Percentiles rank a stretch among this genome's conserved stretches.
phyloP scores from a whole-genome alignment of 2,329 filamentous ascomycete genomes.

The Coniella lustricola region DNA sequence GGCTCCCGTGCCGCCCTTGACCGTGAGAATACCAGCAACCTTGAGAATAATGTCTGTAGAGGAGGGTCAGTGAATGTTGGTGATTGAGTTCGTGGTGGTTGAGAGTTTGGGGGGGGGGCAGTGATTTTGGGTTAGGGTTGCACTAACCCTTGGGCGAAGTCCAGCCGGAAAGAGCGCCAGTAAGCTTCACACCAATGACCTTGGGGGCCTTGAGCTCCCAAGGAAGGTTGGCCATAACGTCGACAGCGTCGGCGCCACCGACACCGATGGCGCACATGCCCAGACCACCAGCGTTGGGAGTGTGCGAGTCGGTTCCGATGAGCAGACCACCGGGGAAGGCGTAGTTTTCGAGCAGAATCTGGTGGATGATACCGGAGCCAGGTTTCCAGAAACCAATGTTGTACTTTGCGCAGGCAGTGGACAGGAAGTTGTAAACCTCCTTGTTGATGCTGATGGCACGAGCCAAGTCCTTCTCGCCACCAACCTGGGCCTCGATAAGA shows the following conservation, averaged over 20 bases:
- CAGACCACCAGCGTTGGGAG: constrained; percentile 92
- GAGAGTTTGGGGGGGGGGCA: too few species aligned
- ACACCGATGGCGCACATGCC: constrained; percentile 94
- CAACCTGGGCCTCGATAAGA: constrained; percentile 95
- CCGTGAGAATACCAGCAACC: constrained; percentile 91
- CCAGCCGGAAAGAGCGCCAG: constrained; percentile 84
- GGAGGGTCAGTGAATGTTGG: background rate
- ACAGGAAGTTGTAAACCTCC: constrained; percentile 97
- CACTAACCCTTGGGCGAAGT: constrained; percentile 78
- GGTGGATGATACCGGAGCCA: constrained; percentile 98
- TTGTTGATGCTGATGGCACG: constrained; percentile 93
- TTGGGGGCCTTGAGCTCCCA: constrained; percentile 99
- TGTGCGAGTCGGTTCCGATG: constrained; percentile 97
- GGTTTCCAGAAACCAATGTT: constrained; percentile 99
- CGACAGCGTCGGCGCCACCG: constrained; percentile 95
- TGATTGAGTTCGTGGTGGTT: too few species aligned
- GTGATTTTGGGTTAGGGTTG: too few species aligned
- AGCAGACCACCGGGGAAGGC: constrained; percentile 97
- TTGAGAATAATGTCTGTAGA: constrained; percentile 84
- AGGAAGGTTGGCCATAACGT: constrained; percentile 94
- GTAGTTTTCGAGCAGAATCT: constrained; percentile 98
- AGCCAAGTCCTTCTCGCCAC: constrained; percentile 87
- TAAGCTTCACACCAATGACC: constrained; percentile 92
- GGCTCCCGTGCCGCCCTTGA: constrained; percentile 94
- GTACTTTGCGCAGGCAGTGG: constrained; percentile 93